These are phyloP conservation scores for Thozetella sp. DNA, from an alignment of 495 filamentous ascomycete genomes.

Conservation along the genomic window DNA sequence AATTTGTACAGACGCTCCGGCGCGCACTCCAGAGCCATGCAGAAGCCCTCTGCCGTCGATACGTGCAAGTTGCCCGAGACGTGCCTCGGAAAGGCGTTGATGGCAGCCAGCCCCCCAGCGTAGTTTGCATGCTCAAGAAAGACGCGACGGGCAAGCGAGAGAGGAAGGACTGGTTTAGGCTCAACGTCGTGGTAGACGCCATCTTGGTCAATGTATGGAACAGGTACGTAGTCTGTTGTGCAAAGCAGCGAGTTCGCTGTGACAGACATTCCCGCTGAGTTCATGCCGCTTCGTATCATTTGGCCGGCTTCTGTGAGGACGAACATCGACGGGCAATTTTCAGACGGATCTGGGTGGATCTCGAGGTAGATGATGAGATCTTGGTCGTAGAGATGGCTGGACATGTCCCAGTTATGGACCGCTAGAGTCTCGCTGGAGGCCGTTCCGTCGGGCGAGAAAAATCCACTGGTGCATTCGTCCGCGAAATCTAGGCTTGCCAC, in stretches of 20 bases:
- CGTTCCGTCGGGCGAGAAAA: not conserved
- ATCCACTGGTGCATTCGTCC: not conserved
- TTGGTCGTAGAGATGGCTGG: slow-evolving; percentile 7
- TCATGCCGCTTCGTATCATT: slow-evolving; percentile 26
- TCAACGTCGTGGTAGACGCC: not conserved
- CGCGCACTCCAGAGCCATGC: slow-evolving; percentile 13
- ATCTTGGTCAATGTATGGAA: not conserved
- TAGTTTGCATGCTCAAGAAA: not conserved
- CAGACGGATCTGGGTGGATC: slow-evolving; percentile 15
- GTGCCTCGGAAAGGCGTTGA: slow-evolving; percentile 14
- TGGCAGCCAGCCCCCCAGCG: not conserved
- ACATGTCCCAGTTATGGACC: slow-evolving; percentile 6
- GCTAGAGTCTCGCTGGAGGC: not conserved
- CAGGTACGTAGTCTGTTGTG: not conserved
- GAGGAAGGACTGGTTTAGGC: not conserved
- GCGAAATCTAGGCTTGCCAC: not conserved
- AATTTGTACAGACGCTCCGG: slow-evolving; percentile 5
- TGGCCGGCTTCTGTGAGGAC: slow-evolving; percentile 29
- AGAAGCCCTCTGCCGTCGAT: slow-evolving; percentile 23
- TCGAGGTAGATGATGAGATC: slow-evolving; percentile 25
- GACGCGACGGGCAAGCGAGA: not conserved
- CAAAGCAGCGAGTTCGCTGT: slow-evolving; percentile 21
- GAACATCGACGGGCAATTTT: slow-evolving; percentile 19
- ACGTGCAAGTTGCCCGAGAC: slow-evolving; percentile 25
- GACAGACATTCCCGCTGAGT: slow-evolving; percentile 17